Base-by-base conservation (phyloP, 805 yeast genomes). In the Myxozyma neglecta region DNA sequence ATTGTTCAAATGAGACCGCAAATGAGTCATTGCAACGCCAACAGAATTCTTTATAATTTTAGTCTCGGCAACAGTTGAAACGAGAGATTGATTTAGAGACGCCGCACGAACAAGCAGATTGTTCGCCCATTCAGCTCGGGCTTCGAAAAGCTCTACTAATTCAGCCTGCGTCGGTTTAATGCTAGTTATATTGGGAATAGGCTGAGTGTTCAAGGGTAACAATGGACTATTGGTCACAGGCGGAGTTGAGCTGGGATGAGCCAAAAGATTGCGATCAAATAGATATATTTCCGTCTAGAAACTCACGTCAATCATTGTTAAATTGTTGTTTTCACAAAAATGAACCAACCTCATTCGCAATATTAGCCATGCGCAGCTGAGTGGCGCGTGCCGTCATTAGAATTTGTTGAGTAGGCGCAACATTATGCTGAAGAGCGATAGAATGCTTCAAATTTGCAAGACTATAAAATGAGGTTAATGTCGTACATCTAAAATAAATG, bases 11-110 rank as follows among this genome's bases (percentile, higher is more conserved):
- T 69, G 72, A 43, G 65, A 64, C 29, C 57, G 48, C 61, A 71
- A 57, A 57, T 71, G 70, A 10, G 65, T 56, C 51, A 70, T 49
- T 8, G 73, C 73, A 14, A 71, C 69, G 11, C 63, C 64, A 1
- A 66, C 63, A 18, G 72, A 70, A n/a, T 58, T 61, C 39, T 63
- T 57, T 36, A 72, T 67, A 20, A 69, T 68, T 14, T 49, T 53
- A 24, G 66, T 62, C 49, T 67, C 64, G 16, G 65, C 29, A 24
- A 50, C 53, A 8, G 65, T 58, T 6, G 54, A 39, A 14, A n/a
- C 46, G 39, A 64, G 50, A 1, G 66, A 40, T 29, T 56, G 40
- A 37, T 50, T 60, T 11, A 64, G 53, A 10, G 67, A 57, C 39
- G 62, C 67, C 4, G 65, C 66, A 14, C 67, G 67, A 43, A 53